phyloP scores from a whole-genome alignment of 495 filamentous ascomycete genomes.

The Aspergillus diversus region DNA sequence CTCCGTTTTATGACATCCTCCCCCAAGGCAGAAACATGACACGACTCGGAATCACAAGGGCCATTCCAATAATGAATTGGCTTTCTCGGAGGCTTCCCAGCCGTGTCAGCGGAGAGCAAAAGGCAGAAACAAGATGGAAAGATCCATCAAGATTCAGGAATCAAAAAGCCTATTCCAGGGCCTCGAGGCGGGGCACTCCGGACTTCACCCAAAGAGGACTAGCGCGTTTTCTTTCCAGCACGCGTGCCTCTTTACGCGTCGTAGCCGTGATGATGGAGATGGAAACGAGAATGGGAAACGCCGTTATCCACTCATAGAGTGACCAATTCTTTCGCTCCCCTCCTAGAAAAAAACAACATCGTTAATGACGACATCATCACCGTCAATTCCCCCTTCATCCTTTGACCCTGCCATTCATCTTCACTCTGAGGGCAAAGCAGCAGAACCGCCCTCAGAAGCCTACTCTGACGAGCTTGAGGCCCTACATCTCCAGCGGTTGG shows the following conservation, averaged over 20 bases:
- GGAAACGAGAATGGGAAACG: background rate
- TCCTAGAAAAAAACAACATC: constrained; percentile 1
- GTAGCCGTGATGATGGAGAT: background rate
- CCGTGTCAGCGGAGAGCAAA: background rate
- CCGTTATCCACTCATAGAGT: constrained; percentile 8
- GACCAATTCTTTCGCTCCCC: constrained; percentile 4
- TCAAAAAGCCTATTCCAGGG: too few relatives aligned
- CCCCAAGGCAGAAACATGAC: background rate
- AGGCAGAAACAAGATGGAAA: background rate
- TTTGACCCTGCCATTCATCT: constrained; percentile 59
- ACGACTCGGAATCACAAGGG: background rate
- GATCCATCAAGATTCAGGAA: too few relatives aligned
- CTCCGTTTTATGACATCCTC: background rate
- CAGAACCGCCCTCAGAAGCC: constrained; percentile 39
- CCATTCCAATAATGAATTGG: background rate
- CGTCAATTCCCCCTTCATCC: constrained; percentile 48
- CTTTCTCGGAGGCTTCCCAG: too few relatives aligned
- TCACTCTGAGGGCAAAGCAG: constrained; percentile 45
- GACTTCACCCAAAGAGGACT: background rate
- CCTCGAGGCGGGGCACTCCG: background rate
- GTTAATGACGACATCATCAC: constrained; percentile 41
- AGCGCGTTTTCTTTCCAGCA: background rate
- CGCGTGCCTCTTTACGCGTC: constrained; percentile 12
- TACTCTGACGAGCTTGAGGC: constrained; percentile 67
- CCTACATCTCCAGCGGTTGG: constrained; percentile 51